Conservation (phyloP, 352 stramenopile genomes). For the Achlya hypogyna region DNA sequence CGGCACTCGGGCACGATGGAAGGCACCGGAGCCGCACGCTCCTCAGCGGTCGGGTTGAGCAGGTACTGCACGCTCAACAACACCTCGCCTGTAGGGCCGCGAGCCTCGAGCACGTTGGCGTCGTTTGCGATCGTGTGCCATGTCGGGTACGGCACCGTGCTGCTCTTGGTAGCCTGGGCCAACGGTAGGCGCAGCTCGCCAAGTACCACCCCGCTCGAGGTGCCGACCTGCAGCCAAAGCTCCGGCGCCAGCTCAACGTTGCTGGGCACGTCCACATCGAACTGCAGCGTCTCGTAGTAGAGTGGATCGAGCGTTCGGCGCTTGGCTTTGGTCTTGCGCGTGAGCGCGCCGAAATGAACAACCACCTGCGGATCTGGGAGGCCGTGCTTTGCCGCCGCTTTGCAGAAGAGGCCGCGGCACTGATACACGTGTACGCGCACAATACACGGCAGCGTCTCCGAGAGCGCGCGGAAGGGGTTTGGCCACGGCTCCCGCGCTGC, state of each 20-base stretch:
- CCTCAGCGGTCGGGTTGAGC: slow-evolving; percentile 33
- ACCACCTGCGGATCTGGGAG: slow-evolving; percentile 65
- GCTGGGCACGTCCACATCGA: slow-evolving; percentile 40
- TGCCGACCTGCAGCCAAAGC: slow-evolving; percentile 48
- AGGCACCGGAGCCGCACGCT: slow-evolving; percentile 24
- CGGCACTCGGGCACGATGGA: slow-evolving; percentile 39
- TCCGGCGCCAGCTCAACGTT: slow-evolving; percentile 53
- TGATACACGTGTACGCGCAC: slow-evolving; percentile 84
- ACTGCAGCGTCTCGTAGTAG: slow-evolving; percentile 74
- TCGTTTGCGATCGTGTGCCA: slow-evolving; percentile 35
- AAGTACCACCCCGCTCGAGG: too few relatives aligned
- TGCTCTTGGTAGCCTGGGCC: slow-evolving; percentile 32
- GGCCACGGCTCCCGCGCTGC: slow-evolving; percentile 46
- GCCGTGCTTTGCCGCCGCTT: slow-evolving; percentile 29
- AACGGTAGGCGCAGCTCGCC: slow-evolving; percentile 45
- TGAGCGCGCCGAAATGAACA: slow-evolving; percentile 58
- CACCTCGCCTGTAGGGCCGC: slow-evolving; percentile 28
- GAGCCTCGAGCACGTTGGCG: slow-evolving; percentile 27
- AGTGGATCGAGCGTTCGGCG: slow-evolving; percentile 61
- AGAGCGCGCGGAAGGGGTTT: slow-evolving; percentile 39
- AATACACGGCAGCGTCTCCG: slow-evolving; percentile 27
- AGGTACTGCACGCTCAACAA: slow-evolving; percentile 60
- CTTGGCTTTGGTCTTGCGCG: slow-evolving; percentile 36
- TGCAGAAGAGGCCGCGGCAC: slow-evolving; percentile 40
- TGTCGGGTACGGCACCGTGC: slow-evolving; percentile 35